A percentile compares a stretch with the other conserved stretches of the same genome.
Conservation (phyloP, 768 basidiomycete genomes). For the Naematelia encephala region DNA sequence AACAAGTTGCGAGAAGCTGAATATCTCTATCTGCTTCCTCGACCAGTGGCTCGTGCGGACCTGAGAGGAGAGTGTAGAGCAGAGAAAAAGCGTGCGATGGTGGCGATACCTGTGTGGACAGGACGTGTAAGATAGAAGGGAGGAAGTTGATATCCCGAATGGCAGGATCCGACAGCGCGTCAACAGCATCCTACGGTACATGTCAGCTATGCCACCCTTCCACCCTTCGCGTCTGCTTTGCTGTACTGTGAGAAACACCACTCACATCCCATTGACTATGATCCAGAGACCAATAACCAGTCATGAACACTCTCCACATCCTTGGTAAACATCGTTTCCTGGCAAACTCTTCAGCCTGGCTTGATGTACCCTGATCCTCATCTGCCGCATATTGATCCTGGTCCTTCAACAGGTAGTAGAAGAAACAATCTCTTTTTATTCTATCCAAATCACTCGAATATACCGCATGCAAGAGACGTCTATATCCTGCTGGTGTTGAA, state of each 20-base stretch:
- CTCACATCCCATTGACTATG: slow-evolving; percentile 39
- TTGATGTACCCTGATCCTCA: slow-evolving; percentile 4
- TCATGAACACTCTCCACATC: slow-evolving; percentile 41
- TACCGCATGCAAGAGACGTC: slow-evolving; percentile 32
- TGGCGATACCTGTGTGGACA: slow-evolving; percentile 30
- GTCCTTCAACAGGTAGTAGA: slow-evolving; percentile 39
- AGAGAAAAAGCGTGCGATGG: slow-evolving; percentile 22
- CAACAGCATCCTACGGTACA: slow-evolving; percentile 30
- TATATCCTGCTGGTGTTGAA: slow-evolving; percentile 26
- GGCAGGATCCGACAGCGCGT: slow-evolving; percentile 31
- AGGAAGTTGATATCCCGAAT: slow-evolving; percentile 39
- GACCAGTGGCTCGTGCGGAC: neutral
- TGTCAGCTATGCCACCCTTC: too few species aligned
- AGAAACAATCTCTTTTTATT: slow-evolving; percentile 41
- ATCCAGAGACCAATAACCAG: slow-evolving; percentile 44
- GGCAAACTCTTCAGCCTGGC: slow-evolving; percentile 28
- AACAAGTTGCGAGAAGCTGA: slow-evolving; percentile 15
- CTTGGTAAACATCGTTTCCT: slow-evolving; percentile 30
- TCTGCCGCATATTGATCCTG: slow-evolving; percentile 15
- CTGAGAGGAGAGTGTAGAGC: slow-evolving; percentile 24
- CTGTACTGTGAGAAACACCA: neutral
- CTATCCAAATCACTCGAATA: slow-evolving; percentile 28
- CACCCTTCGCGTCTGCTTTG: too few species aligned
- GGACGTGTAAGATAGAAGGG: slow-evolving; percentile 24
- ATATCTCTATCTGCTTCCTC: slow-evolving; percentile 4